Conservation (phyloP, 1,139 yeast genomes). For the Barnettozyma hawaiiensis region DNA sequence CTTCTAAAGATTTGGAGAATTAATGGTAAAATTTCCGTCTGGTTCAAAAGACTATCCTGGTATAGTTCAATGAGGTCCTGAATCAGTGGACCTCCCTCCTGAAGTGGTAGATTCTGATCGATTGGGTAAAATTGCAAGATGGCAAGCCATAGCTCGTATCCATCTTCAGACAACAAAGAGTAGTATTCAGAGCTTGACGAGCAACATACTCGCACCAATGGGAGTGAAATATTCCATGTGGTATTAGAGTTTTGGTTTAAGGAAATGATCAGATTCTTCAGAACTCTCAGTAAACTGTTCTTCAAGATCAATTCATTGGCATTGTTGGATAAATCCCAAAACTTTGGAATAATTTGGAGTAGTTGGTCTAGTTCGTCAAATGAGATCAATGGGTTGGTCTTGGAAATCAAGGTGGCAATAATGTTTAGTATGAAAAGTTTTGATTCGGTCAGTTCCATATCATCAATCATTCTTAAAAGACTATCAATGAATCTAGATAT, state of each 20-base stretch:
- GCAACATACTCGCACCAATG: conserved; percentile 58
- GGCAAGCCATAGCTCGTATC: conserved; percentile 77
- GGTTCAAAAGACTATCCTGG: conserved; percentile 46
- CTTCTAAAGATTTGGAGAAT: conserved; percentile 66
- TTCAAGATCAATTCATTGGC: conserved; percentile 56
- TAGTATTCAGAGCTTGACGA: conserved; percentile 58
- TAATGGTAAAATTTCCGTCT: conserved; percentile 73
- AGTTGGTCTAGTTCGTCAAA: conserved; percentile 47
- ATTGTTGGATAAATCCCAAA: conserved; percentile 63
- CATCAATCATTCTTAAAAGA: conserved; percentile 42
- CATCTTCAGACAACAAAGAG: conserved; percentile 75
- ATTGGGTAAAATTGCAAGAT: conserved; percentile 48
- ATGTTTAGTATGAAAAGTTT: conserved; percentile 66
- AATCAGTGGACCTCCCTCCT: conserved; percentile 35
- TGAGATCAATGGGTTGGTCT: conserved; percentile 56
- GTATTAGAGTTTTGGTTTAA: conserved; percentile 53
- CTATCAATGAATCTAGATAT: conserved; percentile 47
- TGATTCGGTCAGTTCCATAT: conserved; percentile 61
- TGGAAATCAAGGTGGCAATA: conserved; percentile 57
- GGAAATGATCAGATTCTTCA: conserved; percentile 60
- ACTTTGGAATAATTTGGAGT: conserved; percentile 55
- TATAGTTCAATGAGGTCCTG: conserved; percentile 40
- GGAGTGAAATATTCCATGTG: conserved; percentile 61
- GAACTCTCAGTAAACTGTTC: conserved; percentile 65
- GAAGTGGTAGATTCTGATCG: conserved; percentile 26